A percentile compares a stretch with the other conserved stretches of the same genome.
These are phyloP conservation scores for Penicillium sumatraense DNA, from an alignment of 2,329 filamentous ascomycete species.

Conservation along the genomic window DNA sequence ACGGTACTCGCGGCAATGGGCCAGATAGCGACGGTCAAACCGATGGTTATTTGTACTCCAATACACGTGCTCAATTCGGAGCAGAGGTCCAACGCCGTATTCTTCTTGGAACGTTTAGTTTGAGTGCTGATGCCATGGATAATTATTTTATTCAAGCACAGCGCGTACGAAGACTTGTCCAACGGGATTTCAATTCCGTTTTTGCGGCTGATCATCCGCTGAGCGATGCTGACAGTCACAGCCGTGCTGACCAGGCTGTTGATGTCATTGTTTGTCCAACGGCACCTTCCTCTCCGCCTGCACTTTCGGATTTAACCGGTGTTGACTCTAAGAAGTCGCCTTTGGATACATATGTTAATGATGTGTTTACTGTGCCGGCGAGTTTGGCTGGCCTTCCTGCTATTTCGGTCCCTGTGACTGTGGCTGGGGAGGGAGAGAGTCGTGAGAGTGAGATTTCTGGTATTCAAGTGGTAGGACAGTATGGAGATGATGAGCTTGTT, in stretches of 20 bases:
- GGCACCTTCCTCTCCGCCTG: conserved; percentile 75
- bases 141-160: conserved; percentile 98
- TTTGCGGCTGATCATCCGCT: conserved; percentile 75
- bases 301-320: conserved; percentile 59
- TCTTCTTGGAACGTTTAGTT: conserved; percentile 83
- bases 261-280: conserved; percentile 90
- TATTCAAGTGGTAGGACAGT: conserved; percentile 54
- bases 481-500: conserved; percentile 50
- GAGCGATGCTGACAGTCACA: conserved; percentile 11
- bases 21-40: conserved; percentile 59
- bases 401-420: conserved; percentile 74
- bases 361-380: conserved; percentile 93
- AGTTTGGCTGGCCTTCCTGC: conserved; percentile 90
- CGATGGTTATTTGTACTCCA: conserved; percentile 69
- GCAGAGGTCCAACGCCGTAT: conserved; percentile 85
- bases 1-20: conserved; percentile 65
- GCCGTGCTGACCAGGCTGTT: conserved; percentile 43
- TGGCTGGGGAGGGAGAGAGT: conserved; percentile 26
- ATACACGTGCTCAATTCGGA: conserved; percentile 78
- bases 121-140: conserved; percentile 88
- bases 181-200: conserved; percentile 81
- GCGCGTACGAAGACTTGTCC: conserved; percentile 79
- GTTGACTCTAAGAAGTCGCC: conserved; percentile 37
- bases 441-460: conserved; percentile 38
- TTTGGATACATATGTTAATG: conserved; percentile 85